Conservation (phyloP, 441 rosid species). For the Pelargonium citronellum region DNA sequence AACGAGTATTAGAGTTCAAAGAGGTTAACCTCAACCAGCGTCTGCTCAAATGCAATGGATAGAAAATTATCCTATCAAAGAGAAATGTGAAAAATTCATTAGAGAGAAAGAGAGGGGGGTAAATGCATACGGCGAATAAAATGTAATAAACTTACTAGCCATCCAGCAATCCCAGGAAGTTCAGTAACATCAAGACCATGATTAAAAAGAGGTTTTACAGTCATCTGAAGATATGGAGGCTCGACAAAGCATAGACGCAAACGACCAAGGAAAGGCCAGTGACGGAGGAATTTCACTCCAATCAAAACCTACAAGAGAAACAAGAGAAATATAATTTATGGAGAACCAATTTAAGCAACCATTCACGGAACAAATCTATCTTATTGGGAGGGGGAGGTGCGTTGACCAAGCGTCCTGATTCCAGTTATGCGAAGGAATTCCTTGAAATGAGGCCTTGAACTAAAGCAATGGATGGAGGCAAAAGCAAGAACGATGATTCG, state of each 20-base stretch:
- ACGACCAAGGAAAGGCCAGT: slow-evolving; percentile 90
- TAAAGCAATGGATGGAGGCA: no score
- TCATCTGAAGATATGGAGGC: slow-evolving; percentile 92
- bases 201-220: slow-evolving; percentile 63
- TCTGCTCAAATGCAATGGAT: slow-evolving; percentile 80
- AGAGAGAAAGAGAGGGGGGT: slow-evolving; percentile 16
- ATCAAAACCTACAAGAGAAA: slow-evolving; percentile 56
- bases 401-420: no score
- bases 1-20: background rate
- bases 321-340: background rate
- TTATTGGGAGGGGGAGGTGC: no score
- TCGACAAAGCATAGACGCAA: slow-evolving; percentile 85
- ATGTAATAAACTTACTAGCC: slow-evolving; percentile 65
- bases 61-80: slow-evolving; percentile 69
- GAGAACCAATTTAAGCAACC: background rate
- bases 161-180: slow-evolving; percentile 92
- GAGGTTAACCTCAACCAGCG: slow-evolving; percentile 72
- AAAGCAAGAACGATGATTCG: no score
- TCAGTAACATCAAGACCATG: slow-evolving; percentile 82
- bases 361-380: no score
- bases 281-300: slow-evolving; percentile 75
- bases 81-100: slow-evolving; percentile 12
- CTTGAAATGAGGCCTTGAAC: no score
- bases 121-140: slow-evolving; percentile 12
- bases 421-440: no score